Evolutionary conservation across 306 rosid species (phyloP), one percentile per base, ranked within the genome.

Genomic region (Quercus bicolor): DNA sequence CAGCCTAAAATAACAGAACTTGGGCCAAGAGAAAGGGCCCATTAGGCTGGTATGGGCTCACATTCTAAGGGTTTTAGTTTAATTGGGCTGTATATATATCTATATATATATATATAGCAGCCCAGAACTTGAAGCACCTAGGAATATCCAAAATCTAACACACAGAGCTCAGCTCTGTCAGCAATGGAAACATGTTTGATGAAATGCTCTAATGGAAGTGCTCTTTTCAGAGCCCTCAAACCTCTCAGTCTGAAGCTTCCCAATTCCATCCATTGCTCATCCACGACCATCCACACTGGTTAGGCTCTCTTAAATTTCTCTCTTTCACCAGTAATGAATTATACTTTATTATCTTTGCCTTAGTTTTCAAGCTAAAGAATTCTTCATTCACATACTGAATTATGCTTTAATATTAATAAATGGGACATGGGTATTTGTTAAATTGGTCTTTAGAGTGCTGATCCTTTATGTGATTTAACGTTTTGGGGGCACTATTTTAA

Each of bases 121-220:
- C 11, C 13, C 53, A 12, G 53, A 48, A 48, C 13, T 12, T 48
- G 53, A 12, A 12, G 5, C 5, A 48, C 53, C 53, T 66, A 18
- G 52, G 72, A 66, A n/a, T 19, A 0, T 59, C 65, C 65, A 16
- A n/a, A 59, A 4, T 12, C 37, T 37, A 24, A 43, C 57, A 6
- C 56, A 21, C 20, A n/a, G 37, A 74, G 37, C 37, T 40, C 45
- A 2, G 45, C 11, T 40, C 45, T 11, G 45, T 12, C 7, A 54
- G 77, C 1, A 56, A 90, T 90, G 98, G 90, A 86, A 28, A 79
- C 75, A 28, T 37, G 78, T 24, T 6, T 87, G 73, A 74, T 74
- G 85, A 88, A 86, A 82, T 91, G 90, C 84, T 82, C 90, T 57
- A 78, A 51, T 20, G 29, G 82, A 73, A 84, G 84, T 61, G 64